A percentile compares a stretch with the other conserved stretches of the same genome.
These are phyloP conservation scores for Nelumbo lutea DNA, from an alignment of 164 flowering plant genomes.

Conservation along the genomic window DNA sequence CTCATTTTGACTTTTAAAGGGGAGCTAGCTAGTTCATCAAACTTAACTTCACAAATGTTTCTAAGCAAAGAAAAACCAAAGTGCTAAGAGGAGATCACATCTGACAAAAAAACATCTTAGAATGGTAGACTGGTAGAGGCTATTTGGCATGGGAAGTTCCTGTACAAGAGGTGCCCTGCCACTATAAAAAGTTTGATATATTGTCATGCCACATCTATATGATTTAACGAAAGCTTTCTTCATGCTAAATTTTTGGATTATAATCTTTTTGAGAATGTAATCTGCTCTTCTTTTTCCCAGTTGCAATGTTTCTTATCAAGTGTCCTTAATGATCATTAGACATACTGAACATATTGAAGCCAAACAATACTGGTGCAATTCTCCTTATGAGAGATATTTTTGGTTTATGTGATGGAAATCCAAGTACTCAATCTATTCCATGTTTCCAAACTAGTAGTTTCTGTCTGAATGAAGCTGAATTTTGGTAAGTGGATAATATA, in stretches of 20 bases:
- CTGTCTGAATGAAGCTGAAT: conserved; percentile 35
- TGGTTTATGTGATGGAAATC: conserved; percentile 30
- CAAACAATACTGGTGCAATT: conserved; percentile 40
- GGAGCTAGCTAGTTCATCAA: no score
- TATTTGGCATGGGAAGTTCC: no score
- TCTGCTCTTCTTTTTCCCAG: not conserved
- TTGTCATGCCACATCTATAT: not conserved
- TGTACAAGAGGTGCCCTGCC: not conserved
- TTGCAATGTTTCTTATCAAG: not conserved
- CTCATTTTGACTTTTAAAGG: no score
- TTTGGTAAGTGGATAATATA: conserved; percentile 50
- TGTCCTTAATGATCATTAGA: conserved; percentile 50
- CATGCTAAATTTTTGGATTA: not conserved
- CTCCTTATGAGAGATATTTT: conserved; percentile 46
- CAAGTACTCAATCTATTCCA: conserved; percentile 12
- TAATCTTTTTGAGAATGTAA: not conserved
- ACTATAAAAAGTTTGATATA: not conserved
- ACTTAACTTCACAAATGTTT: no score
- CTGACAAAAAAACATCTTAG: no score
- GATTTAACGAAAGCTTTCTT: not conserved
- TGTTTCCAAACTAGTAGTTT: conserved; percentile 21
- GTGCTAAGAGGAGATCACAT: no score
- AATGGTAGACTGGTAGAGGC: no score
- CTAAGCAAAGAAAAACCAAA: no score
- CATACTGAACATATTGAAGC: conserved; percentile 40